Percentiles rank a stretch among this genome's conserved stretches.
Conservation (phyloP, 768 basidiomycete genomes). For the Xanthoconium purpureum region DNA sequence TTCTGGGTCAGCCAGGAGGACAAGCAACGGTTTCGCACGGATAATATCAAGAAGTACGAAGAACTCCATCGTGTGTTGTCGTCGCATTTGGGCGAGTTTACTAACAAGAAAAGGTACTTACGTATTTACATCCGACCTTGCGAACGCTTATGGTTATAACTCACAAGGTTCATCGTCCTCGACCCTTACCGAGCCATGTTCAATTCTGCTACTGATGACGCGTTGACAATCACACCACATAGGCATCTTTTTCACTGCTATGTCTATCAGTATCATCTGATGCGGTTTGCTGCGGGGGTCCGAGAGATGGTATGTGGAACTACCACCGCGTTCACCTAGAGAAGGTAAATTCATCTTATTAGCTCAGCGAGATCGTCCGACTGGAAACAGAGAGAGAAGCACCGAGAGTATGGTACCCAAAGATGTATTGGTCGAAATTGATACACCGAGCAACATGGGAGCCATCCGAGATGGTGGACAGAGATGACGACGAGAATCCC, state of each 20-base stretch:
- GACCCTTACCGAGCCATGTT: slow-evolving; percentile 61
- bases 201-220: slow-evolving; percentile 34
- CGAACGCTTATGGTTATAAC: neutral
- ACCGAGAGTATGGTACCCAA: slow-evolving; percentile 59
- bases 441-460: slow-evolving; percentile 47
- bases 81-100: slow-evolving; percentile 44
- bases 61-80: slow-evolving; percentile 37
- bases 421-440: slow-evolving; percentile 28
- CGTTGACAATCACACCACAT: slow-evolving; percentile 48
- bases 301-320: slow-evolving; percentile 33
- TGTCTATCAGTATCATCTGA: slow-evolving; percentile 60
- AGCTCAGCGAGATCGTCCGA: slow-evolving; percentile 57
- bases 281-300: slow-evolving; percentile 35
- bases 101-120: slow-evolving; percentile 47
- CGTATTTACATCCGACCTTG: neutral
- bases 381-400: slow-evolving; percentile 48
- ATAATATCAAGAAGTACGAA: slow-evolving; percentile 37
- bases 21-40: slow-evolving; percentile 31
- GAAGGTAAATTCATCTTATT: neutral
- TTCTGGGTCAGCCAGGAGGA: slow-evolving; percentile 36
- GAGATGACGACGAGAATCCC: slow-evolving; percentile 69
- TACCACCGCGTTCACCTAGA: neutral
- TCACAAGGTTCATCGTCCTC: slow-evolving; percentile 45
- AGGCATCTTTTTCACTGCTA: slow-evolving; percentile 72
- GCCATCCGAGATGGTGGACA: slow-evolving; percentile 40